Evolutionary conservation across 352 stramenopile genomes (phyloP).

Genomic region (Globisporangium megalacanthum): DNA sequence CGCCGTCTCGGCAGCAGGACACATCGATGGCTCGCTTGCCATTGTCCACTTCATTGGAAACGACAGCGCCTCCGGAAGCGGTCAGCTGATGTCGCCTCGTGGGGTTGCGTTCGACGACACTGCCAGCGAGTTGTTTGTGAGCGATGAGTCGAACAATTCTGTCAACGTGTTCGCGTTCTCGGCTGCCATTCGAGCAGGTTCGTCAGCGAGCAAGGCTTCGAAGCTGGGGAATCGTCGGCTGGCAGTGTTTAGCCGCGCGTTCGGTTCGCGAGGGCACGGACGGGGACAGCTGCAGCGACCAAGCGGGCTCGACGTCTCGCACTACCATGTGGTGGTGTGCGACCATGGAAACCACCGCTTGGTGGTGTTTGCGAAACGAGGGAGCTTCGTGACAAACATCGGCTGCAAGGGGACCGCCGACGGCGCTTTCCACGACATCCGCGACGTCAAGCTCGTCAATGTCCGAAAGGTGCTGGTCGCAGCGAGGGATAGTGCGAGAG

Average conservation of each 20-base stretch:
- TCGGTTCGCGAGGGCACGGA: slow-evolving; percentile 26
- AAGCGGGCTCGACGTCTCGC: slow-evolving; percentile 43
- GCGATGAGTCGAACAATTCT: slow-evolving; percentile 44
- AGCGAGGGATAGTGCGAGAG: background rate
- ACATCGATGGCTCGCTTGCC: background rate
- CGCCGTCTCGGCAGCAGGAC: background rate
- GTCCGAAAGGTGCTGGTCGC: slow-evolving; percentile 41
- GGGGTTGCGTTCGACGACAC: slow-evolving; percentile 45
- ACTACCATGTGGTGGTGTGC: slow-evolving; percentile 65
- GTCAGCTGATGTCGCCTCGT: slow-evolving; percentile 8
- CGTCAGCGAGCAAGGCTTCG: slow-evolving; percentile 1
- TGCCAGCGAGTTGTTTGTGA: slow-evolving; percentile 54
- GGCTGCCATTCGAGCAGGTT: background rate
- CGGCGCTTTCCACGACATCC: slow-evolving; percentile 40
- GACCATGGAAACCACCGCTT: slow-evolving; percentile 51
- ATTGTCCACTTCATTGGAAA: slow-evolving; percentile 1
- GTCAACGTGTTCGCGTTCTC: slow-evolving; percentile 41
- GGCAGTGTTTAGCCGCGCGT: slow-evolving; percentile 15
- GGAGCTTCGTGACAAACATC: slow-evolving; percentile 38
- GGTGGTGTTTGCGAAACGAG: slow-evolving; percentile 49
- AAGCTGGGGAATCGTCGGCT: background rate
- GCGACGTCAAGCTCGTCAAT: slow-evolving; percentile 51
- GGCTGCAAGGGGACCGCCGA: slow-evolving; percentile 29
- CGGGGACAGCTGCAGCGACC: slow-evolving; percentile 34
- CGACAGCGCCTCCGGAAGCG: background rate